Base-by-base conservation (phyloP, 306 rosid genomes). In the Dryas drummondii region DNA sequence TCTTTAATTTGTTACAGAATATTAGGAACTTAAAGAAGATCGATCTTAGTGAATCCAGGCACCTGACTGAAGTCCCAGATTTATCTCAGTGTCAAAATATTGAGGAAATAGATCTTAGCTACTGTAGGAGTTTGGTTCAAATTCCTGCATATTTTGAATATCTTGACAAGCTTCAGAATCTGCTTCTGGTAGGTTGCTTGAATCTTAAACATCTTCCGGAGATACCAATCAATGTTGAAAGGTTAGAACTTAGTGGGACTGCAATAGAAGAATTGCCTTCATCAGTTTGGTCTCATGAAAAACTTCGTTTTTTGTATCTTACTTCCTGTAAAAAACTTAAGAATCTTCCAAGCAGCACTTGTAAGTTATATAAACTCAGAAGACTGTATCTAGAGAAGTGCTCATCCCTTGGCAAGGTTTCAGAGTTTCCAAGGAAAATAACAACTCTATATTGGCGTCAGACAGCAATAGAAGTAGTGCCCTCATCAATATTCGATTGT, bases 261-360 rank as follows among this genome's bases (percentile, higher is more conserved):
- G 62, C 48, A 6, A 71, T 71, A 2, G 12, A 62, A 53, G 56
- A 14, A 19, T 42, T 78, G 13, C 66, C 74, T 40, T 58, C 80
- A 67, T 66, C 66, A 66, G 56, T 76, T 32, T 10, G 47, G 47
- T 45, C 41, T 9, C 2, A 17, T 4, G 37, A 15, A 1, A 15
- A 51, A 5, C 55, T 62, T 5, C 17, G 9, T 14, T 0, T 0
- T 10, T n/a, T 61, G 19, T 4, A 42, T 26, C 15, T 70, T n/a
- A 0, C 0, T 0, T 0, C 1, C 4, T 78, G 66, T 9, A 0
- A 0, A 54, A 0, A 14, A 2, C 47, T 78, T 22, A 11, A 51
- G 63, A 70, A 26, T 3, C 56, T 70, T 56, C 72, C 71, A 47
- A 42, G 22, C 16, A 71, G 53, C 19, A 61, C 0, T 22, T 51